A percentile compares a stretch with the other conserved stretches of the same genome.
These are phyloP conservation scores for Russula vinacea DNA, from an alignment of 768 basidiomycete genomes.

Conservation along the genomic window DNA sequence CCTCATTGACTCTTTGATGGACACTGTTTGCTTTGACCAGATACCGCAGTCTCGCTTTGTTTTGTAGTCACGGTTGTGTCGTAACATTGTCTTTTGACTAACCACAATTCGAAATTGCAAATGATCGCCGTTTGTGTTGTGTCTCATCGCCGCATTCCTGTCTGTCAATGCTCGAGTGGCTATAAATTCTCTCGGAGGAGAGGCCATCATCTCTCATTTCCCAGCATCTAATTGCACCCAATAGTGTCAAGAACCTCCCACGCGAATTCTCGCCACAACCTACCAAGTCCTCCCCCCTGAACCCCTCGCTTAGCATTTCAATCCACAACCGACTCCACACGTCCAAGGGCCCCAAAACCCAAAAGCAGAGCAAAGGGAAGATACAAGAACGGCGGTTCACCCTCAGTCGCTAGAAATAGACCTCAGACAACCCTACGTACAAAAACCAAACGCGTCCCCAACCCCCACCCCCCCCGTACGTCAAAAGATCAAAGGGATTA, in stretches of 20 bases:
- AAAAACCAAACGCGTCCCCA: neutral
- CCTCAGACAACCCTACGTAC: neutral
- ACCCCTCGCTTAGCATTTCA: neutral
- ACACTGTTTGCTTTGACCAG: neutral
- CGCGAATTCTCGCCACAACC: conserved; percentile 18
- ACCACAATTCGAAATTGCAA: neutral
- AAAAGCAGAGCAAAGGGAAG: neutral
- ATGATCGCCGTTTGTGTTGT: neutral
- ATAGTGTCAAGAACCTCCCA: neutral
- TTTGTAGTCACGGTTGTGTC: neutral
- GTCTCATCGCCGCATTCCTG: neutral
- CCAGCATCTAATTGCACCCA: neutral
- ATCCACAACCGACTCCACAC: neutral
- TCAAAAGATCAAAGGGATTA: neutral
- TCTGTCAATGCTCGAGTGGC: too few species aligned
- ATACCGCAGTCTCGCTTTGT: neutral
- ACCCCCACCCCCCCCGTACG: too few species aligned
- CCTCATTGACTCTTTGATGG: neutral
- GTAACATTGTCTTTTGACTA: neutral
- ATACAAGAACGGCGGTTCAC: neutral
- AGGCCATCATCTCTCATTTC: neutral
- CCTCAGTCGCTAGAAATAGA: neutral
- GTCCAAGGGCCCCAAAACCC: neutral
- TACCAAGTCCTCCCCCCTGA: neutral
- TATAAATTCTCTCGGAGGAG: conserved; percentile 1